These are phyloP conservation scores for Annulohypoxylon bovei DNA, from an alignment of 495 filamentous ascomycete species.

Conservation along the genomic window DNA sequence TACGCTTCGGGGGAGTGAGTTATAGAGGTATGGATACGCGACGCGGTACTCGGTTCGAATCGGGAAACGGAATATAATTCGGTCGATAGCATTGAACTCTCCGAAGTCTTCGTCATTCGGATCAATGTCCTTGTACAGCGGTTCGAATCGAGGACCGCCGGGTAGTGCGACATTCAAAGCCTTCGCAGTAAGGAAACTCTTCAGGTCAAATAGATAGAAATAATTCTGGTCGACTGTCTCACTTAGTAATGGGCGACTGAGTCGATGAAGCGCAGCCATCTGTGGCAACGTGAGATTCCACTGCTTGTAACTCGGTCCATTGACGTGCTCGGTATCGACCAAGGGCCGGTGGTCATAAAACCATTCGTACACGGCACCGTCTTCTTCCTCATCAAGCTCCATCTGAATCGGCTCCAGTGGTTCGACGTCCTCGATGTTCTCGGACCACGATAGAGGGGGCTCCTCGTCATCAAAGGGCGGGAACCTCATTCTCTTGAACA, in stretches of 20 bases:
- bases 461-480: constrained; percentile 99
- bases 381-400: constrained; percentile 97
- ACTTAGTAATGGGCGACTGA: constrained; percentile 90
- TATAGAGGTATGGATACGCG: constrained; percentile 94
- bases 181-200: constrained; percentile 96
- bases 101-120: constrained; percentile 99
- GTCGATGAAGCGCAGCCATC: constrained; percentile 93
- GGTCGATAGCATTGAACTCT: constrained; percentile 99
- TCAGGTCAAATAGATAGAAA: constrained; percentile 96
- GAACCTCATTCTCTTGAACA: constrained; percentile 99
- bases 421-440: constrained; percentile 99
- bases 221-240: constrained; percentile 97
- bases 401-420: constrained; percentile 98
- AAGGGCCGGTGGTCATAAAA: constrained; percentile 96
- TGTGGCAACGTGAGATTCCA: constrained; percentile 96
- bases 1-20: constrained; percentile 93
- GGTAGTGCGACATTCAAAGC: constrained; percentile 97
- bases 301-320: constrained; percentile 94
- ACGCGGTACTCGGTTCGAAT: constrained; percentile 97
- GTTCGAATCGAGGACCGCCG: constrained; percentile 96
- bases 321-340: constrained; percentile 91
- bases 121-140: constrained; percentile 98
- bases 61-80: constrained; percentile 97
- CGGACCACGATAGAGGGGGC: constrained; percentile 95
- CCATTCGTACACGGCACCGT: constrained; percentile 91